Evolutionary conservation across 2,329 filamentous ascomycete species (phyloP), one percentile per base, ranked within the genome.

Genomic region (Tolypocladium guangdongense): DNA sequence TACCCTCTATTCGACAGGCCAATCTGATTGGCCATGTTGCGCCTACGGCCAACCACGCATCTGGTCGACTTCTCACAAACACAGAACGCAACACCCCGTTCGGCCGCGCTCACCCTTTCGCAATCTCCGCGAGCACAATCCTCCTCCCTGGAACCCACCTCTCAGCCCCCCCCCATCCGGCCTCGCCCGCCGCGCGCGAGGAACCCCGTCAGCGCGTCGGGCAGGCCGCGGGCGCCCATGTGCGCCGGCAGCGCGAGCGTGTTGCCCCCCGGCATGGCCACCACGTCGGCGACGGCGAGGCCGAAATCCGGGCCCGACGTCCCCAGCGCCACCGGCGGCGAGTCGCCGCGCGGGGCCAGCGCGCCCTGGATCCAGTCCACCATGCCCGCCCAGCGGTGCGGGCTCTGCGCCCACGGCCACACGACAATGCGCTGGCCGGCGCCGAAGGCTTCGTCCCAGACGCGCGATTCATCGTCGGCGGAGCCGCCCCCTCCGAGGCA

Each of bases 221-320:
- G 54, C 39, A 51, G 37, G 43, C 24, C 24, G 12, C 54, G 20
- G n/a, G 14, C 35, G 22, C 50, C 37, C 48, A 51, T 35, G 46
- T 49, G 47, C 22, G 50, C 46, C 30, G 49, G 51, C 12, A 55
- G 54, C 24, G 43, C 47, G 24, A 51, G 54, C 10, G 52, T 49
- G 45, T 51, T 53, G 3, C 54, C 51, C 11, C 49, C 54, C 18
- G 49, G 51, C 7, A 53, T 54, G 14, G 33, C 48, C 20, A 53
- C 41, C 27, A 49, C 32, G 49, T 53, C 48, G 27, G 51, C 52
- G 20, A 37, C 32, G 30, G 18, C 14, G 20, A 54, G 22, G 3
- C 54, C 54, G 37, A 54, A 56, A 11, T 50, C 43, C 14, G 48
- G 33, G 32, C 32, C 37, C 37, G 37, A 39, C 47, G 35, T 33